phyloP scores from a whole-genome alignment of 257 asterid genomes.

The Parsonsia alboflavescens region DNA sequence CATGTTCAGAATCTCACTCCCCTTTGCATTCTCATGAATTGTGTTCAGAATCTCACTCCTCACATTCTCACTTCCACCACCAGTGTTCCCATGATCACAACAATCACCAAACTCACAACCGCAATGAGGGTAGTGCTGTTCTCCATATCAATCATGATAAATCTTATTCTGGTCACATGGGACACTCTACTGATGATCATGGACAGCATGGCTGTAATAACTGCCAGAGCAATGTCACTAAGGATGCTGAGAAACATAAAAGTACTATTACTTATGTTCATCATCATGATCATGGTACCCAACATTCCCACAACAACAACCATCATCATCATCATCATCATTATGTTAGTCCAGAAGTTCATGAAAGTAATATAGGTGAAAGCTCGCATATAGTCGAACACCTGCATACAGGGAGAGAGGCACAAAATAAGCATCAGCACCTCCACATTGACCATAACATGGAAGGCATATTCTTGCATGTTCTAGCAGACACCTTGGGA shows the following conservation, averaged over 20 bases:
- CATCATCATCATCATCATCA: slow-evolving; percentile 21
- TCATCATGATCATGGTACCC: slow-evolving; percentile 21
- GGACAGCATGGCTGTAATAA: slow-evolving; percentile 15
- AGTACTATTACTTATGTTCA: slow-evolving; percentile 13
- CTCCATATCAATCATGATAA: slow-evolving; percentile 27
- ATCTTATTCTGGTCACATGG: slow-evolving; percentile 23
- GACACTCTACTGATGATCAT: slow-evolving; percentile 20
- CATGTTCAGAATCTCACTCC: slow-evolving; percentile 52
- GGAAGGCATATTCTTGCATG: slow-evolving; percentile 98
- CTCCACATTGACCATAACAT: slow-evolving; percentile 96
- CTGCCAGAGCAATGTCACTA: not conserved
- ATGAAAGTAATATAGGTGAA: slow-evolving; percentile 6
- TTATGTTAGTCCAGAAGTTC: slow-evolving; percentile 14
- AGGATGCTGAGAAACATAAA: slow-evolving; percentile 6
- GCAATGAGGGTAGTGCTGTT: slow-evolving; percentile 24
- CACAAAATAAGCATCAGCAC: slow-evolving; percentile 40
- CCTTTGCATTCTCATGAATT: slow-evolving; percentile 24
- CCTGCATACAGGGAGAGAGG: slow-evolving; percentile 22
- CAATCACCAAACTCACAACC: slow-evolving; percentile 22
- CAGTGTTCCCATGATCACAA: slow-evolving; percentile 27
- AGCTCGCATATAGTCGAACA: slow-evolving; percentile 13
- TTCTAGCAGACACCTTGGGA: slow-evolving; percentile 93
- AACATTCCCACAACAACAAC: slow-evolving; percentile 13
- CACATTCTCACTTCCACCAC: slow-evolving; percentile 17
- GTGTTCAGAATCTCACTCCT: slow-evolving; percentile 15